A percentile compares a stretch with the other conserved stretches of the same genome.
Evolutionary conservation across 2,329 filamentous ascomycete species (phyloP).

Genomic region (Diaporthe destruens): DNA sequence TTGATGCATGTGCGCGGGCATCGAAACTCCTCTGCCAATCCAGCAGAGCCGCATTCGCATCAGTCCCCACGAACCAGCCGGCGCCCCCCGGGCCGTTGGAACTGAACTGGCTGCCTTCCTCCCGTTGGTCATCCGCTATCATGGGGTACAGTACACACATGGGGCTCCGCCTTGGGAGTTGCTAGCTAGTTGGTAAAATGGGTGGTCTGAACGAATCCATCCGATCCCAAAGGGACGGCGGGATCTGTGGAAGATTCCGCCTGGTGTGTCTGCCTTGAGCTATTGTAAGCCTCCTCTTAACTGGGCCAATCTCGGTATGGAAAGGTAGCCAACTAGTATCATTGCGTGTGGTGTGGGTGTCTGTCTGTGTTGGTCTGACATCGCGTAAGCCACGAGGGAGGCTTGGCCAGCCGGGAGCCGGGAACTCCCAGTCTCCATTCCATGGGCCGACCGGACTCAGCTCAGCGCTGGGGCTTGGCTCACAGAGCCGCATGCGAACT

Average conservation of each 20-base stretch:
- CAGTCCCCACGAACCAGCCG: neutral
- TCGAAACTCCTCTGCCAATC: neutral
- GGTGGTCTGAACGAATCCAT: slow-evolving; percentile 25
- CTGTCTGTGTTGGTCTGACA: slow-evolving; percentile 13
- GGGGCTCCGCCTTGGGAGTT: no score
- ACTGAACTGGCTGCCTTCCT: neutral
- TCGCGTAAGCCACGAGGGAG: slow-evolving; percentile 4
- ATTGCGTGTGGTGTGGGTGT: neutral
- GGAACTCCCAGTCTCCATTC: slow-evolving; percentile 17
- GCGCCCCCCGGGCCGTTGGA: neutral
- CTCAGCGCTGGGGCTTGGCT: slow-evolving; percentile 7
- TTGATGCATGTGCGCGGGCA: neutral
- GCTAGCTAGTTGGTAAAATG: no score
- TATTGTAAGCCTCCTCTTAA: slow-evolving; percentile 26
- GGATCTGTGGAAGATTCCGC: neutral
- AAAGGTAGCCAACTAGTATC: no score
- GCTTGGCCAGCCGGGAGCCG: slow-evolving; percentile 14
- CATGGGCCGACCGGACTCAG: slow-evolving; percentile 2
- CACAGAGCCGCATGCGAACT: slow-evolving; percentile 15
- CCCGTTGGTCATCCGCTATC: neutral
- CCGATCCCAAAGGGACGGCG: neutral
- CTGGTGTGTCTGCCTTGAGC: slow-evolving; percentile 32
- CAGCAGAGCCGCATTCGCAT: slow-evolving; percentile 28
- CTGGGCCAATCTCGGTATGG: slow-evolving; percentile 16
- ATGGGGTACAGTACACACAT: slow-evolving; percentile 10